Evolutionary conservation across 2,329 filamentous ascomycete species (phyloP).

Genomic region (Cladophialophora yegresii): DNA sequence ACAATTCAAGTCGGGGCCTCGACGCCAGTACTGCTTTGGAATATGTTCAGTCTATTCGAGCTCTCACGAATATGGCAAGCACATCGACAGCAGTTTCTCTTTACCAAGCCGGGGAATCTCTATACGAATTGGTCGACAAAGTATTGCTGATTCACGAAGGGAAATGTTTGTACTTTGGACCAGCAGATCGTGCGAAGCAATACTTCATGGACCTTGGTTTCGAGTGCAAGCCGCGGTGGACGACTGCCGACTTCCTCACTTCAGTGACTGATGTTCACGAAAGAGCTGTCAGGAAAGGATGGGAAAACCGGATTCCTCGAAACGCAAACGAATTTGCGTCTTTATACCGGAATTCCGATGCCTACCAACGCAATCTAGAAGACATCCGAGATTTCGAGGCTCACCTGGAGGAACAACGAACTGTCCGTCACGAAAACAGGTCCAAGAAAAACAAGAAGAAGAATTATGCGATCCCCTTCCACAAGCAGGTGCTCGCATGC

Average conservation of each 20-base stretch:
- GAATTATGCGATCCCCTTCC: constrained; percentile 56
- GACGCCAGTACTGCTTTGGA: constrained; percentile 73
- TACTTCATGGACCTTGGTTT: constrained; percentile 76
- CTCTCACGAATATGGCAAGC: constrained; percentile 64
- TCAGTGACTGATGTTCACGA: constrained; percentile 64
- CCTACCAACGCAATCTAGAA: constrained; percentile 46
- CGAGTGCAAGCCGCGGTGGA: constrained; percentile 69
- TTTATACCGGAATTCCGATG: constrained; percentile 53
- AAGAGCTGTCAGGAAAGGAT: constrained; percentile 58
- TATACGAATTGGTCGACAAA: constrained; percentile 65
- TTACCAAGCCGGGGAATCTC: constrained; percentile 64
- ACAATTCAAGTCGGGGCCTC: constrained; percentile 71
- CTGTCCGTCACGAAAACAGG: constrained; percentile 45
- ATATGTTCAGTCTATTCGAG: constrained; percentile 68
- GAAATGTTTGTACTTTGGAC: constrained; percentile 71
- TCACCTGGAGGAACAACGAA: constrained; percentile 47
- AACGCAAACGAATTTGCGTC: constrained; percentile 59
- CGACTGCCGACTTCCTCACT: constrained; percentile 74
- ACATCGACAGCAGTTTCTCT: constrained; percentile 67
- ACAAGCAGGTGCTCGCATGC: constrained; percentile 54
- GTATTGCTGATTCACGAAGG: constrained; percentile 68
- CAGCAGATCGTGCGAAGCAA: constrained; percentile 61
- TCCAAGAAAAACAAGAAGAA: constrained; percentile 49
- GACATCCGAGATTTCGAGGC: constrained; percentile 59
- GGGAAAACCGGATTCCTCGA: constrained; percentile 59